Evolutionary conservation across 2,329 filamentous ascomycete genomes (phyloP).

Genomic region (Colletotrichum sp.): DNA sequence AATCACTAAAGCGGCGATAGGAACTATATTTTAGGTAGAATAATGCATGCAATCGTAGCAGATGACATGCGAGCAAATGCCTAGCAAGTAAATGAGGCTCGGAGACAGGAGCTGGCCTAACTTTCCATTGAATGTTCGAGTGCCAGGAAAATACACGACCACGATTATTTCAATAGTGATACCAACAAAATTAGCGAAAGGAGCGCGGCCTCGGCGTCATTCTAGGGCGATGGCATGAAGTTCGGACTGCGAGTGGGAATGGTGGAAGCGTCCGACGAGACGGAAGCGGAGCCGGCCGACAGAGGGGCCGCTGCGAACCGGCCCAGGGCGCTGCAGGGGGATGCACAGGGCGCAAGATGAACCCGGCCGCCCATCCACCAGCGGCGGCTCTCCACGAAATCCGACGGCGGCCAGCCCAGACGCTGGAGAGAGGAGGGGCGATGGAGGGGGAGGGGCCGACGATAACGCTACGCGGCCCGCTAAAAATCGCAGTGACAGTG

Average conservation of each 20-base stretch:
- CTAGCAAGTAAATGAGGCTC: too few relatives aligned
- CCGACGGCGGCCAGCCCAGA: neutral
- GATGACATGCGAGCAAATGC: too few relatives aligned
- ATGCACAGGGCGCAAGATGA: neutral
- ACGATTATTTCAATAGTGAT: too few relatives aligned
- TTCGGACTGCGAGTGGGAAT: neutral
- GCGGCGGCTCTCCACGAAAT: neutral
- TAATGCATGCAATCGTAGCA: too few relatives aligned
- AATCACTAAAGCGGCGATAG: too few relatives aligned
- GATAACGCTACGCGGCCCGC: constrained; percentile 1
- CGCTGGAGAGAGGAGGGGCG: neutral
- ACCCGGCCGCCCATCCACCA: neutral
- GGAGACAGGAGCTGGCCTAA: too few relatives aligned
- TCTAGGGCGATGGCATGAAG: neutral
- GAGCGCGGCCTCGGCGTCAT: too few relatives aligned
- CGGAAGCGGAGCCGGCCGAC: constrained; percentile 19
- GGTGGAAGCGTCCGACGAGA: constrained; percentile 14
- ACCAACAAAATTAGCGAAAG: too few relatives aligned
- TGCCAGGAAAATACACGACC: too few relatives aligned
- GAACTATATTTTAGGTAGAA: too few relatives aligned
- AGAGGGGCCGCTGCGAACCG: neutral
- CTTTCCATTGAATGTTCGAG: too few relatives aligned
- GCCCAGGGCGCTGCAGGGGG: neutral
- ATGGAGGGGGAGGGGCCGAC: constrained; percentile 2
- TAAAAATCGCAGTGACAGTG: neutral